Evolutionary conservation across 176 grass and related monocot genomes (phyloP), one percentile per base, ranked within the genome.

Genomic region (Cenchrus americanus): DNA sequence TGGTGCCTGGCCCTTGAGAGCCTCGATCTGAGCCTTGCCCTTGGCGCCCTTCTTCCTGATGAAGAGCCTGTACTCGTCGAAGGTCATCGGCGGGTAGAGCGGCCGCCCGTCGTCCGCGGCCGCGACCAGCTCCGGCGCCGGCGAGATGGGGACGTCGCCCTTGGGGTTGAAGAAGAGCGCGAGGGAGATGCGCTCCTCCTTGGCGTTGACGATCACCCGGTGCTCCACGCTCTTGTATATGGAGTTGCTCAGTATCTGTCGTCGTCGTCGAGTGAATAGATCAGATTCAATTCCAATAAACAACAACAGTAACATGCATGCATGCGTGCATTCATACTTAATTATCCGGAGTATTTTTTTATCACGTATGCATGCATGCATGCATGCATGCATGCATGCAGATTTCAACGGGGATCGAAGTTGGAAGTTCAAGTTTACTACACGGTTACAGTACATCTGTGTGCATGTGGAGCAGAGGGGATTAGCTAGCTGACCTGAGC

Each of bases 141-240:
- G 92, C 30, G 78, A 80, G 5, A 98, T 49, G 48, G 79, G 90
- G 21, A 91, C 3, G 87, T 95, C 89, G 24, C 82, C 80, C 30
- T 74, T 81, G 2, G 95, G 95, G 85, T 95, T 95, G 93, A 91
- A 98, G 89, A 98, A 98, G 66, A 98, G 71, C 2, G 95, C 95
- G 3, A 98, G 70, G 10, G 95, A 98, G 73, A 98, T 27, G 24
- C 95, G 91, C 84, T 98, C 95, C 24, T 76, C 40, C 63, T 50
- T 49, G 19, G 90, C 79, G 64, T 91, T 97, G 42, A 87, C 92
- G 19, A 89, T 58, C 73, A 91, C 92, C 15, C 92, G 95, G 57
- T 95, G 93, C 76, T 95, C 92, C 50, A 97, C 90, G 83, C 95
- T 94, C 77, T 86, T 94, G 73, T 87, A 94, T 57, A 73, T 23